Conservation (phyloP, 192 early-diverging fungal species). For the Backusella circina region DNA sequence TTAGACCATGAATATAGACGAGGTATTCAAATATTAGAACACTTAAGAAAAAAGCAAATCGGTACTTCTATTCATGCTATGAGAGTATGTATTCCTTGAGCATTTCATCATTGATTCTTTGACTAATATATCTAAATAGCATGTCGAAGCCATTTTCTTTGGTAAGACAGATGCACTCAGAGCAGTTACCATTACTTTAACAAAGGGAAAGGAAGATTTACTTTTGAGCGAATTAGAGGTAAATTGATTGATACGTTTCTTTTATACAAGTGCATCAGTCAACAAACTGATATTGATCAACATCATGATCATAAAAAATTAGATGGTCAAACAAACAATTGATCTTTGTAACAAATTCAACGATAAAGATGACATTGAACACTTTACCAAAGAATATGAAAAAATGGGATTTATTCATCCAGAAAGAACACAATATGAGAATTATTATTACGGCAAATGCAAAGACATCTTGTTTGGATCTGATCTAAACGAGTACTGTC, state of each 20-base stretch:
- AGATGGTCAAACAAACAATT: neutral
- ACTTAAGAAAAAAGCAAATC: constrained; percentile 18
- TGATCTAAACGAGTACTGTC: constrained; percentile 22
- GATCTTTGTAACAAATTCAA: constrained; percentile 6
- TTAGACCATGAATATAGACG: constrained; percentile 21
- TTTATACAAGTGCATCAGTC: neutral
- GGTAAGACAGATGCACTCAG: constrained; percentile 12
- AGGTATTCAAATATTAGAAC: constrained; percentile 16
- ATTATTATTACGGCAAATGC: constrained; percentile 6
- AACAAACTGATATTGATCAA: neutral
- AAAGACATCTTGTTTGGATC: constrained; percentile 35
- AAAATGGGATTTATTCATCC: constrained; percentile 11
- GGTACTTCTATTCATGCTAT: constrained; percentile 14
- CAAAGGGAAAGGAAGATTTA: neutral
- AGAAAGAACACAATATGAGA: neutral
- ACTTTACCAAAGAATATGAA: constrained; percentile 17
- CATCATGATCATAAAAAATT: neutral
- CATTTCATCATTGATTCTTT: neutral
- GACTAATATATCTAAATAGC: neutral
- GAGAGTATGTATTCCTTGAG: constrained; percentile 3
- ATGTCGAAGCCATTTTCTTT: constrained; percentile 6
- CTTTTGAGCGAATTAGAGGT: constrained; percentile 6
- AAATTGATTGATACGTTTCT: neutral
- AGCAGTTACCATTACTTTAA: neutral
- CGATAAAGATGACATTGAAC: constrained; percentile 19